Conservation (phyloP, 2,329 filamentous ascomycete species). For the Botrytis byssoidea region DNA sequence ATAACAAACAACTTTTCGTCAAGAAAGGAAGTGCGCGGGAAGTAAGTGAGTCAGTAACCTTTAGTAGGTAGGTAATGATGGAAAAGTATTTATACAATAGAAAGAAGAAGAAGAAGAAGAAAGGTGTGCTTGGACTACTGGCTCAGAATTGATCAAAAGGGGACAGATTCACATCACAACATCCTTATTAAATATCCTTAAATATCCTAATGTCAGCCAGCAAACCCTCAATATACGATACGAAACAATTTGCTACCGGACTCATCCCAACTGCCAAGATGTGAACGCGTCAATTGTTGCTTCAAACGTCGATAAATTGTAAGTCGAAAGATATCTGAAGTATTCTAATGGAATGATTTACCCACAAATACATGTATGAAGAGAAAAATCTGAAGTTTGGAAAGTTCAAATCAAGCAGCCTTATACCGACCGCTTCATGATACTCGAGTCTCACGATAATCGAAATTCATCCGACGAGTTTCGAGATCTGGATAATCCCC, state of each 20-base stretch:
- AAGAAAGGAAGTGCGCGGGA: not conserved
- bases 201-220: not conserved
- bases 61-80: not conserved
- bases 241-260: not conserved
- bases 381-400: not conserved
- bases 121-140: not conserved
- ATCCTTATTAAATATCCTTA: not conserved
- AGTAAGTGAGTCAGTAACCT: not conserved
- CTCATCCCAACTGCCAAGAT: not conserved
- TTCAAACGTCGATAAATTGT: not conserved
- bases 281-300: not conserved
- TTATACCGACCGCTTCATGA: not conserved
- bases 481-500: constrained; percentile 5
- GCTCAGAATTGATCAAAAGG: not conserved
- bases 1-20: not conserved
- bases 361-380: not conserved
- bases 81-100: not conserved
- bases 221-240: not conserved
- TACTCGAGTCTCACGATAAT: not conserved
- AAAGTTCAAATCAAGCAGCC: not conserved
- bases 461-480: not conserved
- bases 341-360: not conserved
- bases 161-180: not conserved
- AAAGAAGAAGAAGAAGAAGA: not conserved
- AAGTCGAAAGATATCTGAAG: not conserved